Conservation (phyloP, 441 rosid genomes). For the Melastoma candidum region DNA sequence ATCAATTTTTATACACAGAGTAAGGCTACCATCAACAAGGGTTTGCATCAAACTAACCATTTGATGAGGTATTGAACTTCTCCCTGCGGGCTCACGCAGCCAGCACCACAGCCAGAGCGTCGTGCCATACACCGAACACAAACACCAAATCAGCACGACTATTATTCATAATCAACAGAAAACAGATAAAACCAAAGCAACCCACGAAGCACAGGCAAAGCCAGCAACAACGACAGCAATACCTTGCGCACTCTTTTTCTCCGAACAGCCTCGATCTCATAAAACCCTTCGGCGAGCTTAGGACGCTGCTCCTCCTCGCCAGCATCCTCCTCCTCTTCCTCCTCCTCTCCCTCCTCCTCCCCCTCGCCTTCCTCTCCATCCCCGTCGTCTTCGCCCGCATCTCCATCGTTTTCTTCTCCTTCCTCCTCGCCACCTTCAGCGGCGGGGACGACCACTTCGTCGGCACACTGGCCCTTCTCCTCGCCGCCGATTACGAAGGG, state of each 20-base stretch:
- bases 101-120: slow-evolving; percentile 18
- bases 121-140: slow-evolving; percentile 1
- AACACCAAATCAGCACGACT: background rate
- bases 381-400: slow-evolving; percentile 11
- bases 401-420: slow-evolving; percentile 19
- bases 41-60: slow-evolving; percentile 46
- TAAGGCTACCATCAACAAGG: background rate
- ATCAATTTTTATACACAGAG: too few relatives aligned
- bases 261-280: slow-evolving; percentile 94
- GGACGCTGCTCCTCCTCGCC: slow-evolving; percentile 47
- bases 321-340: slow-evolving; percentile 19
- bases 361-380: slow-evolving; percentile 20
- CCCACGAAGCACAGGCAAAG: too few relatives aligned
- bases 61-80: slow-evolving; percentile 93
- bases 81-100: slow-evolving; percentile 35
- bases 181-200: too few relatives aligned
- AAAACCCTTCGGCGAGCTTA: slow-evolving; percentile 86
- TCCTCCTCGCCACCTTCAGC: slow-evolving; percentile 10
- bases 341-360: slow-evolving; percentile 24
- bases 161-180: slow-evolving; percentile 1
- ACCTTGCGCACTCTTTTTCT: slow-evolving; percentile 90
- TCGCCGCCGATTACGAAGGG: too few relatives aligned
- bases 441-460: too few relatives aligned
- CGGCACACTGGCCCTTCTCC: too few relatives aligned
- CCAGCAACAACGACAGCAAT: slow-evolving; percentile 1